Evolutionary conservation across 345 rosid genomes (phyloP), one percentile per base, ranked within the genome.

Genomic region (Chamaenerion angustifolium): DNA sequence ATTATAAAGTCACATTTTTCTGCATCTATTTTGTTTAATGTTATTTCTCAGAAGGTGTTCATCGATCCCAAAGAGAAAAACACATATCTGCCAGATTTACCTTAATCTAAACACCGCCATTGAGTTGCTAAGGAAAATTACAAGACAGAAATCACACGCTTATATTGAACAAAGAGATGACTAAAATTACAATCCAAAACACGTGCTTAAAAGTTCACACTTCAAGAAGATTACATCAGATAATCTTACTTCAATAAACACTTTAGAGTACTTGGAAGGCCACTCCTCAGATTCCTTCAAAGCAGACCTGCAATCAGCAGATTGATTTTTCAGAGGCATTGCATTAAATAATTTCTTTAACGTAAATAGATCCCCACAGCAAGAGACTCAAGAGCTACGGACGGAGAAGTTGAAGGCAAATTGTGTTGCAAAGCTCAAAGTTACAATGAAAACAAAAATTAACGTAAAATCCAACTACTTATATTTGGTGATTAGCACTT

Each of bases 251-350:
- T 92, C 82, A 27, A 92, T 57, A 46, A 87, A 84, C 58, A 87
- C 75, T 79, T 92, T 92, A 12, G 96, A 87, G 64, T 79, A 84
- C 66, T 87, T 92, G 59, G 98, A 92, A 57, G 96, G 96, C 98
- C 98, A 92, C 66, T 92, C 95, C 16, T 92, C 98, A 14, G 75
- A 60, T 42, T 92, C 98, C 55, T 81, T 84, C 17, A 92, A 89
- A 52, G 83, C 85, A 65, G 96, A 92, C 76, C 94, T 90, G 68
- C 41, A 41, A 48, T 31, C 45, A 56, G 41, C 13, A 21, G 15
- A 16, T 19, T 21, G 45, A 37, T 18, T 47, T 12, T 27, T 16
- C 12, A 2, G 31, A 42, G 25, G 25, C 54, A 23, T 40, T 8
- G 14, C 53, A 10, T 8, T 6, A 27, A 49, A 31, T 49, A 23